Conservation (phyloP, 2,329 filamentous ascomycete genomes). For the Xylaria sp. region DNA sequence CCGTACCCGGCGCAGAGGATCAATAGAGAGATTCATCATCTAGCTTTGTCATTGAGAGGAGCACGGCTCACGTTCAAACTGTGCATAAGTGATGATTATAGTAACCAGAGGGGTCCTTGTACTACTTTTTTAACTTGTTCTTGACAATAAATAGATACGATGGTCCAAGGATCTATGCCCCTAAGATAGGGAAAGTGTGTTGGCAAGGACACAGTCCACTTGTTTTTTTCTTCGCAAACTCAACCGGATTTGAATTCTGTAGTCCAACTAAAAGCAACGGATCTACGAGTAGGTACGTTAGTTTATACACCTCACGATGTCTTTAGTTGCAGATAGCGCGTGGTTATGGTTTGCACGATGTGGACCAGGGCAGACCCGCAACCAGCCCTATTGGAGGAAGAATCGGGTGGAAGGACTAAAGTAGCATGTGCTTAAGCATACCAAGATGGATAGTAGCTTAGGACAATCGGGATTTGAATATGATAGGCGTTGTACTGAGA, state of each 20-base stretch:
- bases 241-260: background rate
- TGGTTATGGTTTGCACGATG: background rate
- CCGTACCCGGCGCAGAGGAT: background rate
- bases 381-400: background rate
- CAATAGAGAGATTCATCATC: background rate
- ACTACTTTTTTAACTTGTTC: background rate
- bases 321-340: background rate
- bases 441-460: background rate
- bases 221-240: background rate
- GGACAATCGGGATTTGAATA: slow-evolving; percentile 6
- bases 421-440: background rate
- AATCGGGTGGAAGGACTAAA: background rate
- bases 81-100: background rate
- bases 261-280: background rate
- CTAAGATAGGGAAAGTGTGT: background rate
- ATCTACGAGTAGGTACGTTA: background rate
- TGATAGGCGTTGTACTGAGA: background rate
- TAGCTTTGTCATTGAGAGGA: background rate
- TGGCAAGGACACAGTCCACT: background rate
- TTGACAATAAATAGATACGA: background rate
- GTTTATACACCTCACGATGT: background rate
- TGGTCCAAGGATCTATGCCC: background rate
- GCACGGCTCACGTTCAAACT: background rate
- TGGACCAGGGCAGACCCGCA: background rate
- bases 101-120: background rate